Evolutionary conservation across 345 rosid species (phyloP).

Genomic region (Rhodamnia argentea): DNA sequence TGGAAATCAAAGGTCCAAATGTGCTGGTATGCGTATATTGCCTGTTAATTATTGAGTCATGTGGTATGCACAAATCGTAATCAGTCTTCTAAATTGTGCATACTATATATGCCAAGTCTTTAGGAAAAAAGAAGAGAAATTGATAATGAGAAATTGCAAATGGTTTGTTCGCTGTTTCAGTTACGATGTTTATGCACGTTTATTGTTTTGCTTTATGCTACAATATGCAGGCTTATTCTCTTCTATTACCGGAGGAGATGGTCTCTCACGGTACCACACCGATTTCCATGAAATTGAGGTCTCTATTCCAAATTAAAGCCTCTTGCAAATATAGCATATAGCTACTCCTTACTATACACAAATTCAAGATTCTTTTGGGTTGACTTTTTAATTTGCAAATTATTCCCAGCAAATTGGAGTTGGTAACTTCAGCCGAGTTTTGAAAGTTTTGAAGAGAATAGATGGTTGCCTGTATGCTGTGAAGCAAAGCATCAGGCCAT

Average conservation of each 20-base stretch:
- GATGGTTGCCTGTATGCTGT: conserved; percentile 97
- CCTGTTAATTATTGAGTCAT: neutral
- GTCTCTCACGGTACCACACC: conserved; percentile 82
- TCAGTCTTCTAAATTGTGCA: neutral
- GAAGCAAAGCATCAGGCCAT: conserved; percentile 57
- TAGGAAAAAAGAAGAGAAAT: neutral
- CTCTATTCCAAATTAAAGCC: neutral
- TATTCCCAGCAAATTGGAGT: conserved; percentile 67
- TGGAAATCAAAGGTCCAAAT: conserved; percentile 74
- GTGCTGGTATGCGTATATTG: conserved; percentile 43
- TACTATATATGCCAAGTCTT: neutral
- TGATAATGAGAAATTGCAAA: neutral
- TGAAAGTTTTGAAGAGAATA: conserved; percentile 84
- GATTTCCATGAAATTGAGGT: conserved; percentile 98
- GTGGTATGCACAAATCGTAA: neutral
- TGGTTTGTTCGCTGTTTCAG: neutral
- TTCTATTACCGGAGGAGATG: conserved; percentile 51
- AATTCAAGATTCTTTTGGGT: neutral
- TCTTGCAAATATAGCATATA: neutral
- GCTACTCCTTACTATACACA: neutral
- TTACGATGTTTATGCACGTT: neutral
- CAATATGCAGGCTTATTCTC: conserved; percentile 55
- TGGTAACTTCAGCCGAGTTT: conserved; percentile 85
- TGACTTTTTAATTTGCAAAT: conserved; percentile 2
- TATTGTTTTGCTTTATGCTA: neutral